phyloP scores from a whole-genome alignment of 2,329 filamentous ascomycete species.

The Phymatotrichopsis omnivora region DNA sequence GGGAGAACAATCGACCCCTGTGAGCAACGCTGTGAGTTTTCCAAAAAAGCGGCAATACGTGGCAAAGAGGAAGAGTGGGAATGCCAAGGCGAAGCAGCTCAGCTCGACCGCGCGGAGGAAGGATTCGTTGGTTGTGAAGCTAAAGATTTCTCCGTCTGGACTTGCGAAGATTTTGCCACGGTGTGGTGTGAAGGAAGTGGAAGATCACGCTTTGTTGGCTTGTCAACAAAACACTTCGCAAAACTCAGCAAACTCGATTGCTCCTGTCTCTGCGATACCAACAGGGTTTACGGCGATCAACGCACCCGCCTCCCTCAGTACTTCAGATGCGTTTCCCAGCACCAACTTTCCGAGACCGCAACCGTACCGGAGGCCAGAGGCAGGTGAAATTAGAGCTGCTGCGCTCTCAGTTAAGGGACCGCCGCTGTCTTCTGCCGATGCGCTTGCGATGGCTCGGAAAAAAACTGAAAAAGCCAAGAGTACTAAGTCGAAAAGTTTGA shows the following conservation, averaged over 20 bases:
- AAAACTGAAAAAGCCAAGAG: slow-evolving; percentile 2
- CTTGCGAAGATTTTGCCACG: too few relatives aligned
- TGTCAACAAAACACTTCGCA: too few relatives aligned
- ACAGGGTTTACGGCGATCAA: slow-evolving; percentile 10
- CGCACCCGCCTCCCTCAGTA: background rate
- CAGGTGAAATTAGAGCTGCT: background rate
- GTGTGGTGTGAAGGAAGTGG: too few relatives aligned
- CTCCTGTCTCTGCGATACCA: background rate
- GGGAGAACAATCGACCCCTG: too few relatives aligned
- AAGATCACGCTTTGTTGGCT: too few relatives aligned
- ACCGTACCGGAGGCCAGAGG: slow-evolving; percentile 14
- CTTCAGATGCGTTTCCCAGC: too few relatives aligned
- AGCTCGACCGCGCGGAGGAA: background rate
- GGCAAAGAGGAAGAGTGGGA: too few relatives aligned
- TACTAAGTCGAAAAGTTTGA: background rate
- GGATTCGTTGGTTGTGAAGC: slow-evolving; percentile 6
- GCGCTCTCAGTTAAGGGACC: background rate
- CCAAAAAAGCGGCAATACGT: too few relatives aligned
- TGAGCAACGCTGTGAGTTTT: too few relatives aligned
- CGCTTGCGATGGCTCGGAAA: slow-evolving; percentile 12
- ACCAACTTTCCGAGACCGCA: slow-evolving; percentile 14
- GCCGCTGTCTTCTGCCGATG: slow-evolving; percentile 2
- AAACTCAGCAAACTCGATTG: background rate
- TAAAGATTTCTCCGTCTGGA: too few relatives aligned
- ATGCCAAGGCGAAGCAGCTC: too few relatives aligned